Conservation (phyloP, 2,329 filamentous ascomycete species). For the Geosmithia flava region DNA sequence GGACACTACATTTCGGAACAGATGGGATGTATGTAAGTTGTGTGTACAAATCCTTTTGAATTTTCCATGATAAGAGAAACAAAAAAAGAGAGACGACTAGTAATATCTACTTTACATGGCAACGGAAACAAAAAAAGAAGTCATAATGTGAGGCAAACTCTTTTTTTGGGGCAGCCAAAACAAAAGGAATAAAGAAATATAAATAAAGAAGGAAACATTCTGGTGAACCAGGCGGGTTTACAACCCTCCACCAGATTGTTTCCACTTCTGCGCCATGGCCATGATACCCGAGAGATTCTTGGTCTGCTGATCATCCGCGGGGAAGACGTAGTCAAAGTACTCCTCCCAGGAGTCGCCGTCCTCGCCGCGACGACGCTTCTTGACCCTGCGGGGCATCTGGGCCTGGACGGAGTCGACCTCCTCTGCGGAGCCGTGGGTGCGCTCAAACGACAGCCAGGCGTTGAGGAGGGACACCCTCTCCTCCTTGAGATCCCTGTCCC, state of each 20-base stretch:
- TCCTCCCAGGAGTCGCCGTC: slow-evolving; percentile 91
- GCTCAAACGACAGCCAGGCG: slow-evolving; percentile 87
- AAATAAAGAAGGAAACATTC: background rate
- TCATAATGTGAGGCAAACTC: too few relatives aligned
- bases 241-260: slow-evolving; percentile 40
- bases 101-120: background rate
- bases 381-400: slow-evolving; percentile 87
- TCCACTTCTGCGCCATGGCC: slow-evolving; percentile 81
- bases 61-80: background rate
- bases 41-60: too few relatives aligned
- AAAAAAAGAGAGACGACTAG: background rate
- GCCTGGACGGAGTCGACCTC: slow-evolving; percentile 76
- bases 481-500: slow-evolving; percentile 81
- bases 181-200: too few relatives aligned
- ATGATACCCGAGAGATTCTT: slow-evolving; percentile 75
- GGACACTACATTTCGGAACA: too few relatives aligned
- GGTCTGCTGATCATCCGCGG: slow-evolving; percentile 79
- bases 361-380: slow-evolving; percentile 71
- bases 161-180: too few relatives aligned
- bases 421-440: slow-evolving; percentile 61
- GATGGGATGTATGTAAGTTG: too few relatives aligned
- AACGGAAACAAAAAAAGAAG: background rate
- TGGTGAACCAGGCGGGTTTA: too few relatives aligned
- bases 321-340: slow-evolving; percentile 95
- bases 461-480: slow-evolving; percentile 87